Evolutionary conservation across 345 rosid species (phyloP), one percentile per base, ranked within the genome.

Genomic region (Arabis alpina): DNA sequence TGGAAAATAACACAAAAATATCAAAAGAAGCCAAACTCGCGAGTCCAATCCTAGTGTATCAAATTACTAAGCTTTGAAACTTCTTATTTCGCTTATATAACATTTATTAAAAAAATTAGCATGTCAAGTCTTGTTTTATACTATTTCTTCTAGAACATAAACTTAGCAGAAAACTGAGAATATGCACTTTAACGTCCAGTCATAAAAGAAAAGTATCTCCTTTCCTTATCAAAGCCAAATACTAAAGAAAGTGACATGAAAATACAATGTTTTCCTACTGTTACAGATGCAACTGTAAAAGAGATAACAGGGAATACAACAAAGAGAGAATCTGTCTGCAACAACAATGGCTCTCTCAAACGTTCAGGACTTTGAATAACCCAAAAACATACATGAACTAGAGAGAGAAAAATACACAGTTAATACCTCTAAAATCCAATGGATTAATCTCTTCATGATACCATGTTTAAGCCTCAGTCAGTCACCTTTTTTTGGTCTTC

Each of bases 401-500:
- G 61, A 44, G 62, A 32, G 12, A 42, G 10, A 42, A 11, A 8
- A 12, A 15, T 13, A 11, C 7, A 14, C 8, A 34, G 37, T 34
- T 25, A 43, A 36, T 37, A 27, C 8, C 58, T 52, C 48, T 70
- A 48, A 14, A 70, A 41, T 34, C 37, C 64, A 80, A 75, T 73
- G 76, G 72, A 61, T 82, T 78, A 80, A 76, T 70, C 42, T 64
- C 78, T 76, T 78, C 72, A 62, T 53, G 78, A 77, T 60, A 80
- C 42, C 73, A 62, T 14, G 55, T 54, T 52, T 66, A 15, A 30
- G 66, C 43, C 39, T 54, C 68, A 53, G 11, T 37, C 3, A 39
- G 49, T 73, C 73, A 79, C 40, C 76, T 78, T 73, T 78, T 84
- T 64, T 80, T 86, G 16, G 72, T 80, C 74, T 89, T 91, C 81